Evolutionary conservation across 225 moss, liverwort and hornwort genomes (phyloP), one percentile per base, ranked within the genome.

Genomic region (Sphagnum tenellum): DNA sequence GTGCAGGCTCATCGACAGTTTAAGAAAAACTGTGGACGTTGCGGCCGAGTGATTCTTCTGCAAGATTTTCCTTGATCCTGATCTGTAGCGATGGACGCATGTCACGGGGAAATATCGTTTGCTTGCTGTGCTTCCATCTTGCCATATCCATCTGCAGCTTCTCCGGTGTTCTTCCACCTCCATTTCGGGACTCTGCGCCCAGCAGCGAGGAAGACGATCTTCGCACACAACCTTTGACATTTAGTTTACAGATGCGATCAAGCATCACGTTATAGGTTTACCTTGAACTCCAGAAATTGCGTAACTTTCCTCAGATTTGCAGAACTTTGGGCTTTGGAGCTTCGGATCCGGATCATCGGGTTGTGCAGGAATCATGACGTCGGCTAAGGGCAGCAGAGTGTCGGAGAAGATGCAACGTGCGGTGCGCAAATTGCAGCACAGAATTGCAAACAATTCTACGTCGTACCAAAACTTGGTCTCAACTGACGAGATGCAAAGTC

Each of bases 331-430:
- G 29, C 29, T 29, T 29, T 29, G 29, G 29, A 29, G 29, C 29
- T 29, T 29, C 29, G 29, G 29, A 29, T 29, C 29, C 29, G 29
- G 29, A 4, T 11, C 45, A 8, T n/a, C 8, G 13, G 47, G 57
- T 5, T 8, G 11, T 8, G 2, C 44, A 3, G 44, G 47, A 57
- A 62, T 67, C 55, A 82, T 82, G 76, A 71, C 79, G 66, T 78
- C 76, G 66, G 71, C 59, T 74, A 67, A 3, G 58, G 29, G 29
- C 29, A 29, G 52, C 52, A 52, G 9, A 9, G 83, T 77, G 50
- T 83, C 83, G 2, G 77, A 77, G 72, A 84, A 80, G 80, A 73
- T 84, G 83, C 83, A 84, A 47, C 77, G 77, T 3, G 80, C 75
- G 45, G 79, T 84, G 47, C 83, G 75, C 55, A 80, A 77, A 74